Evolutionary conservation across 164 flowering plant genomes (phyloP).

Genomic region (Saururus chinensis): DNA sequence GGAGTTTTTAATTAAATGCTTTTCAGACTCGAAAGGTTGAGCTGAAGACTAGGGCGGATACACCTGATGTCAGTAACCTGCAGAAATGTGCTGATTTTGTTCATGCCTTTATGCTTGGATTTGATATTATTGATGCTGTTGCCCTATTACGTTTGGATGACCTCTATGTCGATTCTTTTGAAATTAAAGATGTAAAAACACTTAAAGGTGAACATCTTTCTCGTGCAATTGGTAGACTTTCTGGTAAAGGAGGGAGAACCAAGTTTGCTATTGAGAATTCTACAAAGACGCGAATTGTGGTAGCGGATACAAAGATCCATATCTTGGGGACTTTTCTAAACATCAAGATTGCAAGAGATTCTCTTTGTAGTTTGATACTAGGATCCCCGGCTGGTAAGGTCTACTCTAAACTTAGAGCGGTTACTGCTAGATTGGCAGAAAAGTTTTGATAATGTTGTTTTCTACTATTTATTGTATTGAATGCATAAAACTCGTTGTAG

Average conservation of each 20-base stretch:
- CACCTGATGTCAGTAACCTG: slow-evolving; percentile 24
- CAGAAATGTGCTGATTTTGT: slow-evolving; percentile 28
- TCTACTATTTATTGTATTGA: background rate
- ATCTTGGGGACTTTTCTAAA: slow-evolving; percentile 24
- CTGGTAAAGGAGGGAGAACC: slow-evolving; percentile 33
- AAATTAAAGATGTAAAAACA: slow-evolving; percentile 32
- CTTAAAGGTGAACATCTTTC: slow-evolving; percentile 28
- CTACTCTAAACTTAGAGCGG: slow-evolving; percentile 28
- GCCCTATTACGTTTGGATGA: slow-evolving; percentile 25
- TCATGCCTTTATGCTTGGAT: slow-evolving; percentile 34
- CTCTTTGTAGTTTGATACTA: slow-evolving; percentile 28
- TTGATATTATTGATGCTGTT: slow-evolving; percentile 22
- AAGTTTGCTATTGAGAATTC: slow-evolving; percentile 29
- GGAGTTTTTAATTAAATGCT: background rate
- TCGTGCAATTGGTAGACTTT: slow-evolving; percentile 30
- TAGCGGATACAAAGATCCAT: slow-evolving; percentile 26
- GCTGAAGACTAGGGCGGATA: slow-evolving; percentile 23
- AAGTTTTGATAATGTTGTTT: slow-evolving; percentile 15
- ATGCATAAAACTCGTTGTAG: background rate
- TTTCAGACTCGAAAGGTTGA: slow-evolving; percentile 23
- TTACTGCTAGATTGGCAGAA: slow-evolving; percentile 25
- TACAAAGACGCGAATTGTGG: slow-evolving; percentile 21
- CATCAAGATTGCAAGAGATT: slow-evolving; percentile 28
- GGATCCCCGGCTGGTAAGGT: slow-evolving; percentile 35
- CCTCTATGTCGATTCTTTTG: slow-evolving; percentile 27